These are phyloP conservation scores for Sporisorium scitamineum DNA, from an alignment of 1,284 basidiomycete species.

Conservation along the genomic window DNA sequence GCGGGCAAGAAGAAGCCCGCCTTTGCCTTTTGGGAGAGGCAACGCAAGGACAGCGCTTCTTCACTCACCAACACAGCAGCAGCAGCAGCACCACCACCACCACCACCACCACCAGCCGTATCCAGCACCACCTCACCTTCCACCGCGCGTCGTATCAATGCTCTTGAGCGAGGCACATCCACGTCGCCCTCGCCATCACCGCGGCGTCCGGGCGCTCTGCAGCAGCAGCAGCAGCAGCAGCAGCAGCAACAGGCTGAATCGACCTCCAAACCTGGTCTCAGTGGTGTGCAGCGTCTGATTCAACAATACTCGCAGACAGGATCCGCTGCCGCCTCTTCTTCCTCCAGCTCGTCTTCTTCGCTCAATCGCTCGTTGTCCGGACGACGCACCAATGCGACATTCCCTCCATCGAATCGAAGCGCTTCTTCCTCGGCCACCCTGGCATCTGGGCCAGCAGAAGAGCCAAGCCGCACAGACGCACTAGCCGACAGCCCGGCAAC, in stretches of 20 bases:
- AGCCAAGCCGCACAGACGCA: not conserved
- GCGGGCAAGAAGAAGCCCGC: conserved; percentile 38
- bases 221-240: conserved; percentile 2
- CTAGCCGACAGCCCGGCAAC: not conserved
- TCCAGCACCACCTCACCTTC: conserved; percentile 13
- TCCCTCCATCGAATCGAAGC: conserved; percentile 7
- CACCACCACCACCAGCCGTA: not conserved
- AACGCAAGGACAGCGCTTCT: conserved; percentile 22
- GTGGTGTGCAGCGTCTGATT: conserved; percentile 44
- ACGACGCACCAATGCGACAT: conserved; percentile 8
- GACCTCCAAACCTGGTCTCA: conserved; percentile 4
- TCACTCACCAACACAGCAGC: conserved; percentile 6
- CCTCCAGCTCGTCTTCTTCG: conserved; percentile 10
- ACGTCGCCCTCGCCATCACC: conserved; percentile 13
- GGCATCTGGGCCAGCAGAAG: not conserved
- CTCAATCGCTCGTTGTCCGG: conserved; percentile 17
- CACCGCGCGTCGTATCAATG: conserved; percentile 16
- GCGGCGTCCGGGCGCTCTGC: conserved; percentile 12
- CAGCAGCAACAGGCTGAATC: not conserved
- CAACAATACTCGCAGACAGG: conserved; percentile 41
- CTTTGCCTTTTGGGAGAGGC: conserved; percentile 49
- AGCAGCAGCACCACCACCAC: conserved; percentile 2
- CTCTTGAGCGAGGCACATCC: conserved; percentile 5
- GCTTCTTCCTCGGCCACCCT: not conserved
- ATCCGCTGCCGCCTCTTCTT: conserved; percentile 1